Evolutionary conservation across 345 rosid genomes (phyloP), one percentile per base, ranked within the genome.

Genomic region (Boechera stricta): DNA sequence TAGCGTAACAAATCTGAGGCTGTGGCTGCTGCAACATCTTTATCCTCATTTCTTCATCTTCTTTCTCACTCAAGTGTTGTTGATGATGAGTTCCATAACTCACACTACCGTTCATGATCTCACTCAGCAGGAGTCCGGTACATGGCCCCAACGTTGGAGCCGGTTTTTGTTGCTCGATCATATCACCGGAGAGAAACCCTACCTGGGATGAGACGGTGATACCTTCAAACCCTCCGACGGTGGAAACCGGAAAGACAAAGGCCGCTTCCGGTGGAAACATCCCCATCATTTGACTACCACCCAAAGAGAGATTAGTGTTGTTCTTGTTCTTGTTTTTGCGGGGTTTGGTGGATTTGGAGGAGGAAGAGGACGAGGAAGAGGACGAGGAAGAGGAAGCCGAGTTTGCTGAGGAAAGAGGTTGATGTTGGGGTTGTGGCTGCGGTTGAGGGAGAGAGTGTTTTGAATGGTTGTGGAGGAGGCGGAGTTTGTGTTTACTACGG

Each of bases 401-500:
- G 48, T 44, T 44, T 44, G 48, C n/a, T 39, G 42, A 39, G 42
- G 42, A 39, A 39, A 39, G 42, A 39, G 42, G 4, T 39, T 39
- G 42, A 11, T 39, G 42, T 39, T 39, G 42, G 13, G 65, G 57
- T 26, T 36, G 82, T 2, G 72, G 57, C 10, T 68, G 85, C 7
- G 73, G 33, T 16, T 70, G 75, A 35, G 72, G 52, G 26, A 63
- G 84, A 21, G 78, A 66, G 44, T 44, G 82, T 88, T 55, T 85
- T 79, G 47, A 54, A 89, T 77, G 87, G 77, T 78, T 86, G 64
- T 86, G 97, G 65, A 88, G 90, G 83, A 87, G 89, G 21, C 93
- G 89, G 13, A 88, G 89, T 84, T 93, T 96, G 83, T 90, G 93
- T 81, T 96, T 96, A 88, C 92, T 96, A 71, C 99, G 84, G 28